These are phyloP conservation scores for Wickerhamiella azyma DNA, from an alignment of 805 yeast genomes.

Conservation along the genomic window DNA sequence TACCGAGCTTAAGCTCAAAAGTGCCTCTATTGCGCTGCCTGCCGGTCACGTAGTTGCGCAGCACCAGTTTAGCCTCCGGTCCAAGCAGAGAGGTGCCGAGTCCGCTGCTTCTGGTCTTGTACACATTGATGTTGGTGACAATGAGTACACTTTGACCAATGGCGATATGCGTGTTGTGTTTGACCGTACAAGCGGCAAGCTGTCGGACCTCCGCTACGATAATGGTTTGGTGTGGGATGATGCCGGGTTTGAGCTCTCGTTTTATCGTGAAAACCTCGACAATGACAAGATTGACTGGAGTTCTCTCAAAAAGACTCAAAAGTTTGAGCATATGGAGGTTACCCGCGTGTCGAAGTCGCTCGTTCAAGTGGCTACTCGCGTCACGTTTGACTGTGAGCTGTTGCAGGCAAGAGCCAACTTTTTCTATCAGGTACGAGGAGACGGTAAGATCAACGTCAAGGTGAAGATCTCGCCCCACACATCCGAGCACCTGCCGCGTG, in stretches of 20 bases:
- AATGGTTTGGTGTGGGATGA: conserved; percentile 3
- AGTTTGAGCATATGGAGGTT: conserved; percentile 1
- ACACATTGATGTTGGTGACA: neutral
- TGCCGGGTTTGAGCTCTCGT: conserved; percentile 14
- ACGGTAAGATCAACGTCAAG: neutral
- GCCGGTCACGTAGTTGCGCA: neutral
- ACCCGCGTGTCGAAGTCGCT: conserved; percentile 11
- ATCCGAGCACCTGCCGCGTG: conserved; percentile 21
- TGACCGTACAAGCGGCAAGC: neutral
- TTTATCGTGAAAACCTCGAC: conserved; percentile 22
- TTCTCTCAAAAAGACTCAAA: conserved; percentile 11
- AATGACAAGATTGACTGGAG: conserved; percentile 21
- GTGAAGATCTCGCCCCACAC: neutral
- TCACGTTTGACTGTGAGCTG: conserved; percentile 7
- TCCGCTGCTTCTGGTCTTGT: neutral
- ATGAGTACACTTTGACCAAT: neutral
- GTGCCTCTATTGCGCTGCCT: neutral
- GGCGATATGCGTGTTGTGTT: neutral
- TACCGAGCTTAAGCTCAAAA: neutral
- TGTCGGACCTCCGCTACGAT: conserved; percentile 1
- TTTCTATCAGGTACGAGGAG: conserved; percentile 10
- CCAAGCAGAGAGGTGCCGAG: neutral
- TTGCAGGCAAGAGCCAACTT: conserved; percentile 12
- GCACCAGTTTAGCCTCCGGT: neutral
- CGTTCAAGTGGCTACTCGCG: conserved; percentile 19